These are phyloP conservation scores for Fusarium sp. DNA, from an alignment of 2,329 filamentous ascomycete species.

Conservation along the genomic window DNA sequence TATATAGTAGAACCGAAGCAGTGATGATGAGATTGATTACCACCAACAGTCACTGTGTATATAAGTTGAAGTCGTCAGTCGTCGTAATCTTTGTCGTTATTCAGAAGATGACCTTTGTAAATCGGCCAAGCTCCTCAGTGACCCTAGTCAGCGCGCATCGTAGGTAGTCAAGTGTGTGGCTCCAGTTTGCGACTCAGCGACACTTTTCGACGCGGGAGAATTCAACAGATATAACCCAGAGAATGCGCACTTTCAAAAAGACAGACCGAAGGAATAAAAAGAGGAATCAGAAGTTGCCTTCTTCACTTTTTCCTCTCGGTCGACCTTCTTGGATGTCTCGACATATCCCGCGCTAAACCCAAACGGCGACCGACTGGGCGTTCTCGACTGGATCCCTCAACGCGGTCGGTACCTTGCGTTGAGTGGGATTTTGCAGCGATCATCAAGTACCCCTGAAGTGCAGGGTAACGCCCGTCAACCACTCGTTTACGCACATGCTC, in stretches of 20 bases:
- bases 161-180: conserved; percentile 1
- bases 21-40: neutral
- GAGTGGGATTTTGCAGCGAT: neutral
- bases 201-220: neutral
- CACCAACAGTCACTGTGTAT: neutral
- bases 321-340: conserved; percentile 47
- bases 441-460: conserved; percentile 15
- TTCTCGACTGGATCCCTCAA: neutral
- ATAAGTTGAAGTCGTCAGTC: conserved; percentile 1
- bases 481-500: conserved; percentile 49
- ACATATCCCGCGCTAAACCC: conserved; percentile 43
- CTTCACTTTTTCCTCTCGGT: conserved; percentile 46
- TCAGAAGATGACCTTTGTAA: conserved; percentile 10
- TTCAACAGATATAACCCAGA: conserved; percentile 30
- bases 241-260: conserved; percentile 8
- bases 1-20: conserved; percentile 1
- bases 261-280: conserved; percentile 2
- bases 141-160: conserved; percentile 3
- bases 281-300: conserved; percentile 24
- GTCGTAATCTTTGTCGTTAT: conserved; percentile 19
- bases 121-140: conserved; percentile 6
- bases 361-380: conserved; percentile 48
- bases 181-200: conserved; percentile 16
- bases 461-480: conserved; percentile 37
- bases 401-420: conserved; percentile 16